Evolutionary conservation across 2,329 filamentous ascomycete genomes (phyloP).

Genomic region (Aspergillus eucalypticola): DNA sequence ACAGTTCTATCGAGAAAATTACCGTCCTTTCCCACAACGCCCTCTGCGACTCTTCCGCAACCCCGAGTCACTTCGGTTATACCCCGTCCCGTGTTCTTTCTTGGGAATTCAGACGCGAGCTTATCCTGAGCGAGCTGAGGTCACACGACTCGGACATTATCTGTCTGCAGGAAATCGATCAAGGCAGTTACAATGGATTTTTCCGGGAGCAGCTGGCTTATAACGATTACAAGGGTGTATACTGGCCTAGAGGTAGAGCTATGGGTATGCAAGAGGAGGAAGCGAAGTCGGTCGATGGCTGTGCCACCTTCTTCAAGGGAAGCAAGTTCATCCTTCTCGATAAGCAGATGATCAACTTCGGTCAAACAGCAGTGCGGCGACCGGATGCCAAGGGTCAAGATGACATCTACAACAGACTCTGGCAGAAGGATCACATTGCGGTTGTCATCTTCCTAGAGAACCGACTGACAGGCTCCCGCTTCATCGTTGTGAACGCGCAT

Average conservation of each 20-base stretch:
- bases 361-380: constrained; percentile 86
- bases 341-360: constrained; percentile 91
- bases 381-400: constrained; percentile 97
- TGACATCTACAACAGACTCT: constrained; percentile 97
- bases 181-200: constrained; percentile 86
- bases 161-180: constrained; percentile 90
- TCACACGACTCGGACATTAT: constrained; percentile 83
- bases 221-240: constrained; percentile 89
- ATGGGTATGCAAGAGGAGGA: constrained; percentile 91
- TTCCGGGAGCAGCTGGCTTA: constrained; percentile 85
- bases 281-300: constrained; percentile 87
- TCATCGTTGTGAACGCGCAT: constrained; percentile 93
- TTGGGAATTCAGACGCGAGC: constrained; percentile 83
- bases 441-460: constrained; percentile 93
- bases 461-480: constrained; percentile 78
- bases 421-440: constrained; percentile 97
- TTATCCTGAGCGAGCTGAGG: constrained; percentile 80
- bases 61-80: constrained; percentile 82
- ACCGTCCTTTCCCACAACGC: constrained; percentile 94
- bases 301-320: constrained; percentile 93
- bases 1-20: constrained; percentile 65
- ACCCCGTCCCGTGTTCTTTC: constrained; percentile 76
- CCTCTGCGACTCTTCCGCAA: constrained; percentile 90
- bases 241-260: constrained; percentile 85
- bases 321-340: constrained; percentile 93